phyloP scores from a whole-genome alignment of 306 rosid genomes.

The Fagus crenata region DNA sequence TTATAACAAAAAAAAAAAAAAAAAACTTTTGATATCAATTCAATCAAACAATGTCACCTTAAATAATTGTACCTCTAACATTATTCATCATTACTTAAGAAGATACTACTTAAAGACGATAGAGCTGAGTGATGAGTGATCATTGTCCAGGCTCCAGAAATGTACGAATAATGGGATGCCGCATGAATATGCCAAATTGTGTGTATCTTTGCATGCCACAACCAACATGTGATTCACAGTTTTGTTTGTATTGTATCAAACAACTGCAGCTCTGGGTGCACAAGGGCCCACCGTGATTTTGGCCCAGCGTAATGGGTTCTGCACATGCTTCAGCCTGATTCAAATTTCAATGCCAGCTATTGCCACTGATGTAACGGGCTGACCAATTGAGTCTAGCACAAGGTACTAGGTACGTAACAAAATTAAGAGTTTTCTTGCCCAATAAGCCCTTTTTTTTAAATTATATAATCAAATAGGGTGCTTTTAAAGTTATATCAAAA shows the following conservation, averaged over 20 bases:
- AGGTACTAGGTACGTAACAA: not conserved
- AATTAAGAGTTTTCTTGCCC: too few species aligned
- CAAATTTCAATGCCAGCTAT: not conserved
- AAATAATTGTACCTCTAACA: too few species aligned
- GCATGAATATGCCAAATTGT: not conserved
- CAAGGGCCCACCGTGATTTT: slow-evolving; percentile 21
- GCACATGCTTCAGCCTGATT: not conserved
- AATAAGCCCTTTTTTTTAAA: too few species aligned
- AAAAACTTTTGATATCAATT: too few species aligned
- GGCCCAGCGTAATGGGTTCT: not conserved
- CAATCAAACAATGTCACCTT: too few species aligned
- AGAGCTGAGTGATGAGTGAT: not conserved
- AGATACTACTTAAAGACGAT: not conserved
- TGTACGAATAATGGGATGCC: slow-evolving; percentile 5
- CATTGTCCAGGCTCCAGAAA: not conserved
- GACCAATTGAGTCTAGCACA: not conserved
- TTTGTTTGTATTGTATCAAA: slow-evolving; percentile 27
- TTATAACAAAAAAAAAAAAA: too few species aligned
- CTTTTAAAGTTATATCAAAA: too few species aligned
- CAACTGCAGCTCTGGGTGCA: slow-evolving; percentile 9
- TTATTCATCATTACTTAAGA: too few species aligned
- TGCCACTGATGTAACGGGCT: not conserved
- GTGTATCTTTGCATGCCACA: not conserved
- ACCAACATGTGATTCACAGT: slow-evolving; percentile 38
- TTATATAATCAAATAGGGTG: too few species aligned